Evolutionary conservation across 345 rosid genomes (phyloP).

Genomic region (Cochlearia excelsa): DNA sequence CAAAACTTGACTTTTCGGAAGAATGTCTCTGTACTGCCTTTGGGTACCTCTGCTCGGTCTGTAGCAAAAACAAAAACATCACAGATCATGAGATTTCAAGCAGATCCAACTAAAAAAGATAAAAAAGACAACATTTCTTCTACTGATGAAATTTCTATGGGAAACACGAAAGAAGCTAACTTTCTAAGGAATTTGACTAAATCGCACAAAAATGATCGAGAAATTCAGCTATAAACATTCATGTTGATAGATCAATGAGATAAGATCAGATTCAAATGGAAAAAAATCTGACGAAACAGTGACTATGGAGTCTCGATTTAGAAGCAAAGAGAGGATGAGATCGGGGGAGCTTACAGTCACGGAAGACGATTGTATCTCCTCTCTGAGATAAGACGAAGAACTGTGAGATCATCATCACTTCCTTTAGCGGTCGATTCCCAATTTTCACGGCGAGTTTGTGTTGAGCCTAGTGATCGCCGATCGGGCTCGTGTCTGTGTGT

Average conservation of each 20-base stretch:
- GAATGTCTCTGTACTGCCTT: conserved; percentile 92
- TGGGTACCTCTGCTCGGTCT: conserved; percentile 90
- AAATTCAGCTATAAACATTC: background rate
- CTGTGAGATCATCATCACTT: conserved; percentile 75
- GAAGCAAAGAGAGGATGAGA: background rate
- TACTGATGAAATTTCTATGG: background rate
- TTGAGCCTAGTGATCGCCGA: conserved; percentile 26
- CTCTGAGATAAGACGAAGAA: conserved; percentile 96
- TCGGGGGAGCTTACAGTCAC: conserved; percentile 68
- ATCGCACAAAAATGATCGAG: conserved; percentile 14
- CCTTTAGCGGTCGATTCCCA: conserved; percentile 8
- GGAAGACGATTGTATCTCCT: conserved; percentile 96
- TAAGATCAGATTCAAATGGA: background rate
- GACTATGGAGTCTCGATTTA: background rate
- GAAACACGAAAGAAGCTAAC: background rate
- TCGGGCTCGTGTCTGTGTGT: conserved; percentile 12
- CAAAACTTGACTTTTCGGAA: conserved; percentile 97
- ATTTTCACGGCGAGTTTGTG: conserved; percentile 8
- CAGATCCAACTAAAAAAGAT: conserved; percentile 8
- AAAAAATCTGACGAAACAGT: background rate
- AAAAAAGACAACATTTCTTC: conserved; percentile 1
- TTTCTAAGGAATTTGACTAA: background rate
- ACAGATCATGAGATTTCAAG: conserved; percentile 1
- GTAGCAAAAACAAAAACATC: conserved; percentile 18
- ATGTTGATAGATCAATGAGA: conserved; percentile 20